Conservation (phyloP, 2,329 filamentous ascomycete species). For the Neurospora sp. region DNA sequence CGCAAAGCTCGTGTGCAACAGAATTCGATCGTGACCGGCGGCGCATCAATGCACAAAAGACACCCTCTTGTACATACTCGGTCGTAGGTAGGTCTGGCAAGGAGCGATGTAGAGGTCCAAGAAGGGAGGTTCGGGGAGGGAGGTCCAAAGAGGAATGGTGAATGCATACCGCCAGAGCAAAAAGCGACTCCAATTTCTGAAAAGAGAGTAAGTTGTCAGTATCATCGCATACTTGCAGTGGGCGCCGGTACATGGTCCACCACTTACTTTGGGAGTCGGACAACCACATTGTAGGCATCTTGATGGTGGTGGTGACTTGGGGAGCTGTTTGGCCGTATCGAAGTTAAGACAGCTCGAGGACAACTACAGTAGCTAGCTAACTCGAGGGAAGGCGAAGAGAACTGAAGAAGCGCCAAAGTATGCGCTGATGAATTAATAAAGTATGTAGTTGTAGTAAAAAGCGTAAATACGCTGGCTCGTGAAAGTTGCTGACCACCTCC, state of each 20-base stretch:
- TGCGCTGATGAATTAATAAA: not conserved
- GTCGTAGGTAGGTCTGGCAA: not conserved
- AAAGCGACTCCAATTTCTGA: slow-evolving; percentile 94
- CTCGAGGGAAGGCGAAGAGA: not conserved
- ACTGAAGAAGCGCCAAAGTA: not conserved
- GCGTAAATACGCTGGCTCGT: not conserved
- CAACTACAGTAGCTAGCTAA: not conserved
- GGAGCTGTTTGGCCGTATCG: not conserved
- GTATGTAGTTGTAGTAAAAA: not conserved
- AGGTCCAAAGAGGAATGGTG: not conserved
- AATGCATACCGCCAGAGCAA: slow-evolving; percentile 82
- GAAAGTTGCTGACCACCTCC: not conserved
- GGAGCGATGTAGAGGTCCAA: not conserved
- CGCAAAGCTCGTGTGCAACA: not conserved
- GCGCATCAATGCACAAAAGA: not conserved
- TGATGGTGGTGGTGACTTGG: slow-evolving; percentile 16
- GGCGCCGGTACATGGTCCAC: not conserved
- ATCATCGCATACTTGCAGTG: not conserved
- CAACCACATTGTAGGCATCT: slow-evolving; percentile 89
- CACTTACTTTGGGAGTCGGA: slow-evolving; percentile 86
- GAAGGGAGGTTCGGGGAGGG: slow-evolving; percentile 7
- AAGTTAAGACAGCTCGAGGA: no score
- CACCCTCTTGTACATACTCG: no score
- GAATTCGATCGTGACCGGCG: not conserved
- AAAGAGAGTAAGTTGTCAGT: slow-evolving; percentile 20